Evolutionary conservation across 129 eudicot species (phyloP), one percentile per base, ranked within the genome.

Genomic region (Chrysanthemum seticuspe): DNA sequence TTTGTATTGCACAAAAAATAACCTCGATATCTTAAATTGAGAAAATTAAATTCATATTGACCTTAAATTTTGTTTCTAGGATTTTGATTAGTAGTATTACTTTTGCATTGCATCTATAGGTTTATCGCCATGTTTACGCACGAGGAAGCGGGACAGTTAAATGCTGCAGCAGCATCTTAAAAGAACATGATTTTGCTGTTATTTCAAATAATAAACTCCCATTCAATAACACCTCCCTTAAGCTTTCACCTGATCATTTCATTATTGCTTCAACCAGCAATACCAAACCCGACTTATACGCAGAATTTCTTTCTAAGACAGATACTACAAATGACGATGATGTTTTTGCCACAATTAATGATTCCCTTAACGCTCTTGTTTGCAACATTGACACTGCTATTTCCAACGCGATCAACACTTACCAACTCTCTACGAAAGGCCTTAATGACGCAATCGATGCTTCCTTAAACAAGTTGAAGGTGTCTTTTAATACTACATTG

Each of bases 361-460:
- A 85, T 7, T 77, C 91, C 71, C 71, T 83, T 21, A 62, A 76
- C 31, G 84, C 82, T 76, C 76, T 85, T 11, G 73, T 85, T 14
- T 79, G 66, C 44, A 77, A 85, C 13, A 93, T 81, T 68, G 87
- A 86, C 82, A 59, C 73, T 25, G 86, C 76, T 31, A 74, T 90
- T 56, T 83, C 76, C 68, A 72, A 74, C 27, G 79, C 85, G 10
- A 12, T 87, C 29, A 84, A 82, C 64, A 70, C 66, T 16, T 61
- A 85, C 56, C 51, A 75, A 16, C 73, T 73, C 21, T 75, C 83
- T 62, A 18, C 89, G n/a, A 69, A 78, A 69, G 82, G 75, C 57
- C 89, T 77, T 70, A 90, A 79, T 70, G 81, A 85, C 74, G 76
- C 86, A 34, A 60, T 83, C 29, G 87, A 88, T 73, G 74, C 34